These are phyloP conservation scores for Lactarius vividus DNA, from an alignment of 768 basidiomycete genomes.

Conservation along the genomic window DNA sequence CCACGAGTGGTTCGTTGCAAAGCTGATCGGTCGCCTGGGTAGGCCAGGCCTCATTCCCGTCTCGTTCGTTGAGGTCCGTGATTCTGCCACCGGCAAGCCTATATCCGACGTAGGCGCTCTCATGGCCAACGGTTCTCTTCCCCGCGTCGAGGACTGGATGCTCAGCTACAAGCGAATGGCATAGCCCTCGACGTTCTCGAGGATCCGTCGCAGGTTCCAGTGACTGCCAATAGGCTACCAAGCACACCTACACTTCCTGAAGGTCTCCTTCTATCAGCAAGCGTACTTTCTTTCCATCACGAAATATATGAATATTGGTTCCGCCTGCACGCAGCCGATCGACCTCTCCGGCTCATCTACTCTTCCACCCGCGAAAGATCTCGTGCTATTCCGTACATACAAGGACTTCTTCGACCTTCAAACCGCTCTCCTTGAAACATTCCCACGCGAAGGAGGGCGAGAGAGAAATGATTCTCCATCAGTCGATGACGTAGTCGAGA, in stretches of 20 bases:
- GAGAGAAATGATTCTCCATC: slow-evolving; percentile 39
- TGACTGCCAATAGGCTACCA: slow-evolving; percentile 34
- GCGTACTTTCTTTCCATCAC: slow-evolving; percentile 92
- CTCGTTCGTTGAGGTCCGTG: slow-evolving; percentile 94
- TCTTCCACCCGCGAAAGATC: slow-evolving; percentile 66
- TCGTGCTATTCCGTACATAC: slow-evolving; percentile 92
- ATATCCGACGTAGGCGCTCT: slow-evolving; percentile 72
- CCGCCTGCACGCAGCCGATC: slow-evolving; percentile 89
- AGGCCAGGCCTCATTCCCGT: slow-evolving; percentile 97
- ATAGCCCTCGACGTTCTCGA: slow-evolving; percentile 96
- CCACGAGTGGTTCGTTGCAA: slow-evolving; percentile 99
- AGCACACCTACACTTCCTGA: slow-evolving; percentile 59
- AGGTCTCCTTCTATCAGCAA: slow-evolving; percentile 81
- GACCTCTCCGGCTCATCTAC: slow-evolving; percentile 51
- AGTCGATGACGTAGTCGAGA: slow-evolving; percentile 38
- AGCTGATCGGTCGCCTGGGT: slow-evolving; percentile 92
- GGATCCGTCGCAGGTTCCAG: slow-evolving; percentile 40
- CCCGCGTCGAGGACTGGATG: slow-evolving; percentile 98
- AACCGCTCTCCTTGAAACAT: slow-evolving; percentile 77
- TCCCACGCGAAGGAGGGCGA: slow-evolving; percentile 90
- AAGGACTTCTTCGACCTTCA: slow-evolving; percentile 99
- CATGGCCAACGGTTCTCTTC: slow-evolving; percentile 85
- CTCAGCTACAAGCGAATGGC: slow-evolving; percentile 90
- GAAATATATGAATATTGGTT: slow-evolving; percentile 99
- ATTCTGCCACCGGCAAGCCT: slow-evolving; percentile 80